These are phyloP conservation scores for Aureobasidium namibiae DNA, from an alignment of 2,329 filamentous ascomycete genomes.

Conservation along the genomic window DNA sequence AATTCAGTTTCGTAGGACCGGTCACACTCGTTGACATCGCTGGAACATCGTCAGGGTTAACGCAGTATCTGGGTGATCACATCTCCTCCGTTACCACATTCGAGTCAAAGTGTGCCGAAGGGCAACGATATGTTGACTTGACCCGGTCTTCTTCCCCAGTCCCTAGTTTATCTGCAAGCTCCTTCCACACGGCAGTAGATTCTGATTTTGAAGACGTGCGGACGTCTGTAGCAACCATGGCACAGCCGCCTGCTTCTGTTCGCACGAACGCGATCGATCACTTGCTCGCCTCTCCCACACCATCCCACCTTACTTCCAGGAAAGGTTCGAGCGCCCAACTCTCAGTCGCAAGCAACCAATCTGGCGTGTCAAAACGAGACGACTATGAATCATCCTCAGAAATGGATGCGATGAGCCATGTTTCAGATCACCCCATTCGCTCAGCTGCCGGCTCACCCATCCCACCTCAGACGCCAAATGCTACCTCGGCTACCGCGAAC, in stretches of 20 bases:
- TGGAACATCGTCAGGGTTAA: background rate
- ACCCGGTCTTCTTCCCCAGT: background rate
- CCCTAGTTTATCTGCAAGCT: slow-evolving; percentile 5
- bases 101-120: background rate
- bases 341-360: slow-evolving; percentile 37
- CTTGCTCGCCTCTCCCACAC: slow-evolving; percentile 35
- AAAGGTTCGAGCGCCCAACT: slow-evolving; percentile 29
- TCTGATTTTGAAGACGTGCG: background rate
- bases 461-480: slow-evolving; percentile 20
- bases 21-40: slow-evolving; percentile 3
- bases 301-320: slow-evolving; percentile 32
- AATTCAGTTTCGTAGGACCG: background rate
- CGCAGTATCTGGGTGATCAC: background rate
- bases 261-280: slow-evolving; percentile 41
- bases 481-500: slow-evolving; percentile 41
- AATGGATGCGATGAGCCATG: slow-evolving; percentile 22
- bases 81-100: background rate
- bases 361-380: slow-evolving; percentile 37
- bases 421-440: slow-evolving; percentile 17
- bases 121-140: background rate
- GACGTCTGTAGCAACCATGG: background rate
- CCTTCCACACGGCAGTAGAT: background rate
- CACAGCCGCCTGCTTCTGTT: slow-evolving; percentile 16
- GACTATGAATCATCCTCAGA: slow-evolving; percentile 34
- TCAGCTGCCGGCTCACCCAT: slow-evolving; percentile 2